Percentiles rank a stretch among this genome's conserved stretches.
Conservation (phyloP, 2,329 filamentous ascomycete species). For the Venturia effusa region DNA sequence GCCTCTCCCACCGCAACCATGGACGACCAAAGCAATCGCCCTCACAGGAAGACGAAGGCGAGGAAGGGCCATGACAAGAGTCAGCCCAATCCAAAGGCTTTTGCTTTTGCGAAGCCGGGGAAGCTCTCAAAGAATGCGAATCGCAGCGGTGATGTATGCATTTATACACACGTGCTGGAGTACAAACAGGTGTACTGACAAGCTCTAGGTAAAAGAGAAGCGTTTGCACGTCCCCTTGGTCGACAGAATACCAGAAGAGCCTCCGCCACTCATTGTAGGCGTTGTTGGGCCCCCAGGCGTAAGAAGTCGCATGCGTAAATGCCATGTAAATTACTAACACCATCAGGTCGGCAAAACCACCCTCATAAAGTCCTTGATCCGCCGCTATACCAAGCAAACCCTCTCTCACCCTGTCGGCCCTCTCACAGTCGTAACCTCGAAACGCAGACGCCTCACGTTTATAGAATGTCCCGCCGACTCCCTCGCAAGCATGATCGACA, state of each 20-base stretch:
- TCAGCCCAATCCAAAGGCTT: constrained; percentile 75
- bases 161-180: background rate
- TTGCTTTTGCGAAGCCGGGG: constrained; percentile 73
- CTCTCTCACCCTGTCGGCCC: constrained; percentile 82
- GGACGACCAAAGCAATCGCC: constrained; percentile 58
- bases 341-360: constrained; percentile 71
- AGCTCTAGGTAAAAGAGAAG: constrained; percentile 65
- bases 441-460: constrained; percentile 88
- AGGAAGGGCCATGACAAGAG: constrained; percentile 68
- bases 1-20: background rate
- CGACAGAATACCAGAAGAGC: constrained; percentile 90
- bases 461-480: constrained; percentile 92
- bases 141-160: constrained; percentile 55
- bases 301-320: constrained; percentile 16
- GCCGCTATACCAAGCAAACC: constrained; percentile 91
- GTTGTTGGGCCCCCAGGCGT: constrained; percentile 93
- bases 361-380: constrained; percentile 84
- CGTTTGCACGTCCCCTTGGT: constrained; percentile 91
- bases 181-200: constrained; percentile 24
- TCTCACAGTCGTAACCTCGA: constrained; percentile 92
- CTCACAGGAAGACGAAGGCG: constrained; percentile 79
- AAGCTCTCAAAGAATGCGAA: constrained; percentile 66
- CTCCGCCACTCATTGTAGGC: constrained; percentile 82
- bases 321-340: constrained; percentile 14
- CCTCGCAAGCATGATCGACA: constrained; percentile 90